Evolutionary conservation across 2,329 filamentous ascomycete species (phyloP), one percentile per base, ranked within the genome.

Genomic region (Hypoxylon sp.): DNA sequence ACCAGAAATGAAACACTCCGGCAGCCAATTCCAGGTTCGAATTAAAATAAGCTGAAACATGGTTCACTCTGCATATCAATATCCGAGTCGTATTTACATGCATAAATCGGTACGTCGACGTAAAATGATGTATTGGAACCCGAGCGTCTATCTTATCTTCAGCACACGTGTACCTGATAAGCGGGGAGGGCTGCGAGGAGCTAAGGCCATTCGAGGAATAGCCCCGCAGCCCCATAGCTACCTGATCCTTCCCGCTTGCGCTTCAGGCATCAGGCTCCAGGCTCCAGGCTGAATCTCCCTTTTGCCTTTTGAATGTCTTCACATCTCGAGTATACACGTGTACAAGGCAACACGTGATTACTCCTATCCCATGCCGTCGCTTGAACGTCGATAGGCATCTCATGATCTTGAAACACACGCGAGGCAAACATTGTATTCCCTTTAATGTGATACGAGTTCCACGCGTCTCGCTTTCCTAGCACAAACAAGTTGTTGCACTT

Each of bases 381-480:
- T n/a, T 6, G 7, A 7, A 43, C 1, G 39, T 52, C 20, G 20
- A 7, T 44, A 30, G 26, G 26, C 19, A 28, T n/a, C 53, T 60
- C 19, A 37, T 51, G 57, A 54, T 65, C 55, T 30, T 51, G 32
- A 37, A 61, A 20, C 44, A 49, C 53, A 64, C 57, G 37, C 56
- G 2, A 22, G 30, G 47, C 32, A 34, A 43, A 47, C 44, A 37
- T 32, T 49, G 32, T 48, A 30, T 13, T n/a, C 44, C 24, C 44
- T 17, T 47, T 28, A n/a, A 26, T 19, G 37, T 41, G 37, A 41
- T 19, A 26, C 24, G 22, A 28, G 44, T 47, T 24, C 22, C 44
- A 17, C 44, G 44, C 26, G 44, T 28, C 44, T 28, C 44, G 22
- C 19, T 46, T 24, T 46, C 41, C 20, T 15, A 24, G 19, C 20